phyloP scores from a whole-genome alignment of 805 yeast species.

The Metschnikowia santaceciliae region DNA sequence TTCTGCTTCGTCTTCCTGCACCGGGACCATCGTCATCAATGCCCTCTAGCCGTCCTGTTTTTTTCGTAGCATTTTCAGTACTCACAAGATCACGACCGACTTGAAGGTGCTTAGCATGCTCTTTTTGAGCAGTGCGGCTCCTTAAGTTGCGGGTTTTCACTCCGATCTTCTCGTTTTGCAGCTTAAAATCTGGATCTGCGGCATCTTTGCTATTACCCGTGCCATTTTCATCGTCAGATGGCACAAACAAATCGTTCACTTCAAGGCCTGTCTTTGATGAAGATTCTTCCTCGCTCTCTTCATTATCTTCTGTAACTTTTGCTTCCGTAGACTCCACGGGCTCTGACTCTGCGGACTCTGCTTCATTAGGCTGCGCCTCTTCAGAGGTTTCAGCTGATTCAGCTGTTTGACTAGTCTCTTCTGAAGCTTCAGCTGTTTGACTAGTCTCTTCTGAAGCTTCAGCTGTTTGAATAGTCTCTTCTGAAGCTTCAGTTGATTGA shows the following conservation, averaged over 20 bases:
- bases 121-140: background rate
- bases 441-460: background rate
- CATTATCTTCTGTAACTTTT: background rate
- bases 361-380: background rate
- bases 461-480: background rate
- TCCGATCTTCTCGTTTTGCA: slow-evolving; percentile 1
- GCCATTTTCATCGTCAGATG: slow-evolving; percentile 12
- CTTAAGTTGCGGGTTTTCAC: slow-evolving; percentile 1
- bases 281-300: slow-evolving; percentile 2
- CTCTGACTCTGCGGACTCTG: background rate
- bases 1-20: background rate
- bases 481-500: background rate
- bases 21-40: background rate
- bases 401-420: background rate
- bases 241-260: slow-evolving; percentile 12
- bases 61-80: background rate
- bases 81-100: background rate
- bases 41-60: background rate
- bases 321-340: background rate
- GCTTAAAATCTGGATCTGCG: slow-evolving; percentile 13
- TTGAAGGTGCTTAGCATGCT: slow-evolving; percentile 1
- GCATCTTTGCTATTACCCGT: slow-evolving; percentile 8
- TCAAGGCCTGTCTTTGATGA: background rate
- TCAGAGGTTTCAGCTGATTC: background rate
- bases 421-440: background rate